A percentile compares a stretch with the other conserved stretches of the same genome.
phyloP scores from a whole-genome alignment of 78 protist species.

The Cavenderia fasciculata region DNA sequence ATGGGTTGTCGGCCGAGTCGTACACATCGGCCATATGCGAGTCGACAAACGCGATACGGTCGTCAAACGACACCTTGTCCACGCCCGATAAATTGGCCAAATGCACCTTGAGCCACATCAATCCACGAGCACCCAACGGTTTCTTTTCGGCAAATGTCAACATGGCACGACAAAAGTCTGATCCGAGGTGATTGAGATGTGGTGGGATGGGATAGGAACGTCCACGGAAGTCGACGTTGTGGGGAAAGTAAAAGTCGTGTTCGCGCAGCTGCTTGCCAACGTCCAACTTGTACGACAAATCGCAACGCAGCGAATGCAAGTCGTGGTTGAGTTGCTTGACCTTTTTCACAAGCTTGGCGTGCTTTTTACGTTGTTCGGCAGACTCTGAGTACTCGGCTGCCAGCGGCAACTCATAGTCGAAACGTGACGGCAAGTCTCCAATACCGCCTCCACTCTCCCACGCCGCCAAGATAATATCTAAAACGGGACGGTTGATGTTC shows the following conservation, averaged over 20 bases:
- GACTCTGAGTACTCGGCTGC: not conserved
- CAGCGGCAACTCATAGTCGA: constrained; percentile 45
- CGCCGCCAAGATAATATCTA: not conserved
- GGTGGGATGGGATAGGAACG: constrained; percentile 97
- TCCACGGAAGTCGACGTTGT: constrained; percentile 97
- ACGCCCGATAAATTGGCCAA: constrained; percentile 92
- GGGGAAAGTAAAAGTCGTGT: constrained; percentile 89
- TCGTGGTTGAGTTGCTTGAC: constrained; percentile 43
- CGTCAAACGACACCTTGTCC: constrained; percentile 88
- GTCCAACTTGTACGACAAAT: constrained; percentile 46
- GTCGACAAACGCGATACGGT: constrained; percentile 78
- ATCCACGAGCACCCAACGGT: constrained; percentile 86
- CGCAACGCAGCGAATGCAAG: constrained; percentile 77
- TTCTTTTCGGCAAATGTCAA: constrained; percentile 79
- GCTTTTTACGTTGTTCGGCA: not conserved
- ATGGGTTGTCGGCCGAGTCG: constrained; percentile 80
- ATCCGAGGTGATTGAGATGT: constrained; percentile 92
- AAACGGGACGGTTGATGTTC: constrained; percentile 80
- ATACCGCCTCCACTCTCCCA: constrained; percentile 75
- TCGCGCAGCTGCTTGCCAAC: constrained; percentile 33
- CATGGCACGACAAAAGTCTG: constrained; percentile 89
- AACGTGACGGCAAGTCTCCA: constrained; percentile 43
- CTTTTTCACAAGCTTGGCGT: not conserved
- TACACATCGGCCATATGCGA: constrained; percentile 38
- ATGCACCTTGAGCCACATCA: constrained; percentile 93